A percentile compares a stretch with the other conserved stretches of the same genome.
phyloP scores from a whole-genome alignment of 176 grass and related monocot genomes.

The Rhynchospora tenuis region DNA sequence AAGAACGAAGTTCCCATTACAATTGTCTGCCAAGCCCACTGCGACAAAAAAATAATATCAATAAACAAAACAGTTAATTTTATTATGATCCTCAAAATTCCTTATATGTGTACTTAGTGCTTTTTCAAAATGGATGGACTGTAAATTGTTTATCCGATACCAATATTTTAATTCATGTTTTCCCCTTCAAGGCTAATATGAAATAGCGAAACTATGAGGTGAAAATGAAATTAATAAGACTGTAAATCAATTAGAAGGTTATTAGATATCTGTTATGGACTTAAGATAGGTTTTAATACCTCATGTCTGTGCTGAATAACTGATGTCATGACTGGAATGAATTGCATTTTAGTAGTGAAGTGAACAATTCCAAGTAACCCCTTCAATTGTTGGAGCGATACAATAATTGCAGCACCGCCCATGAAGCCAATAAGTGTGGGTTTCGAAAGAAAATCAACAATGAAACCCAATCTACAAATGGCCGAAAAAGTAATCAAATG shows the following conservation, averaged over 20 bases:
- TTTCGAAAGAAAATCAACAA: conserved; percentile 97
- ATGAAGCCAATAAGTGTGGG: conserved; percentile 82
- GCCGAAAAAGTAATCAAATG: not conserved
- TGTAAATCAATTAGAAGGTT: not conserved
- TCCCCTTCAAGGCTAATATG: not conserved
- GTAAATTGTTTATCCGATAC: not conserved
- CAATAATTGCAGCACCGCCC: conserved; percentile 91
- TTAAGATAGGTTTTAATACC: conserved; percentile 24
- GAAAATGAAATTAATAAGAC: not conserved
- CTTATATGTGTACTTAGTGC: not conserved
- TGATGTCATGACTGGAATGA: conserved; percentile 80
- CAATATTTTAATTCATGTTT: not conserved
- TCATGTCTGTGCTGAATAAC: conserved; percentile 55
- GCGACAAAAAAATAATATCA: conserved; percentile 12
- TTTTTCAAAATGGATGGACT: not conserved
- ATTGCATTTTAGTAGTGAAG: conserved; percentile 84
- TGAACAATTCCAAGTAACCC: conserved; percentile 83
- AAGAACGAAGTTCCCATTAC: conserved; percentile 84
- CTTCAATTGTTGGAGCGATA: conserved; percentile 97
- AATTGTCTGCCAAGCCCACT: conserved; percentile 96
- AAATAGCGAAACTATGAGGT: not conserved
- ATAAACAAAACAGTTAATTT: not conserved
- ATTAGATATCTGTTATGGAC: not conserved
- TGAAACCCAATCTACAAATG: conserved; percentile 52
- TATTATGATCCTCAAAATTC: not conserved